phyloP scores from a whole-genome alignment of 179 eudicot genomes.

The Silene vulgaris region DNA sequence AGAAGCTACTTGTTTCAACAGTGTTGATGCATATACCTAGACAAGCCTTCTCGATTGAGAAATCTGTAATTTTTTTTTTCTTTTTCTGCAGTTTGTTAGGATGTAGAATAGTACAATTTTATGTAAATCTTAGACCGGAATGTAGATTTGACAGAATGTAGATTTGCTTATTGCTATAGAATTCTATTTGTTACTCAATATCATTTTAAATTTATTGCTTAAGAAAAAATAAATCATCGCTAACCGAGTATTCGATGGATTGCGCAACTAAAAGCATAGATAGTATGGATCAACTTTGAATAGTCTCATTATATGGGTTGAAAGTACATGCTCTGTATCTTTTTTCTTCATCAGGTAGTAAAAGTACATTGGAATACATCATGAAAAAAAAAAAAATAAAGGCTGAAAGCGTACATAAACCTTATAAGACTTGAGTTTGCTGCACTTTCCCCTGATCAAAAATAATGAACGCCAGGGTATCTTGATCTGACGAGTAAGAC shows the following conservation, averaged over 20 bases:
- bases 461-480: not conserved
- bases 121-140: constrained; percentile 3
- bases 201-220: not conserved
- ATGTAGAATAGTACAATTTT: constrained; percentile 14
- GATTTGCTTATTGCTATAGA: not conserved
- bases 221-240: too few species aligned
- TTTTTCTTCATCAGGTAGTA: not conserved
- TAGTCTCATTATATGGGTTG: not conserved
- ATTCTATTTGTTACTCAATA: not conserved
- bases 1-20: constrained; percentile 1
- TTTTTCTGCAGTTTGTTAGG: not conserved
- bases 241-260: too few species aligned
- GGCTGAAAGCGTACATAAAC: not conserved
- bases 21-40: not conserved
- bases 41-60: not conserved
- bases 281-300: too few species aligned
- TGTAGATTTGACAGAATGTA: not conserved
- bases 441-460: not conserved
- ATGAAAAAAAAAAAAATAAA: not conserved
- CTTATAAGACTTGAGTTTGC: not conserved
- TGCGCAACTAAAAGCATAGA: too few species aligned
- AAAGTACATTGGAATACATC: not conserved
- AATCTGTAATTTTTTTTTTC: not conserved
- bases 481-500: not conserved
- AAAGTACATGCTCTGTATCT: not conserved